Conservation (phyloP, 2,329 filamentous ascomycete species). For the Bretziella fagacearum region DNA sequence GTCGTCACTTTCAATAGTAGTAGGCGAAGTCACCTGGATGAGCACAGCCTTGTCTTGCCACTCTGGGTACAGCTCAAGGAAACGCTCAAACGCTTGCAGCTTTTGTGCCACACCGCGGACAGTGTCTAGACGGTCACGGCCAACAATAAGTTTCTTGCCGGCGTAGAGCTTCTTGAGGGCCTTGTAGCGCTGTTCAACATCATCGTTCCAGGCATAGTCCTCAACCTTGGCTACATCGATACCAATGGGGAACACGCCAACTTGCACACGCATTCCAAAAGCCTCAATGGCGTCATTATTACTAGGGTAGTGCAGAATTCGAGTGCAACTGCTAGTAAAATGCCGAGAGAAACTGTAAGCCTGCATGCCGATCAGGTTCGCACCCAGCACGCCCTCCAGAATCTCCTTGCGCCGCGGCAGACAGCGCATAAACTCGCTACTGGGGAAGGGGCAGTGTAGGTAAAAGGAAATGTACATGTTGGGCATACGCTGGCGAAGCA, state of each 20-base stretch:
- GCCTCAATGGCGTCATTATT: conserved; percentile 73
- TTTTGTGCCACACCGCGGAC: conserved; percentile 92
- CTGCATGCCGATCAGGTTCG: conserved; percentile 90
- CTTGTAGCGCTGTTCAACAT: conserved; percentile 53
- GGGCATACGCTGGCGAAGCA: conserved; percentile 70
- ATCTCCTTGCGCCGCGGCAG: conserved; percentile 78
- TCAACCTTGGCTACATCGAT: conserved; percentile 76
- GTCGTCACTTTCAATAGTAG: conserved; percentile 61
- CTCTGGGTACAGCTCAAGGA: conserved; percentile 77
- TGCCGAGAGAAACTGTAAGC: conserved; percentile 90
- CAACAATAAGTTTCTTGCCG: conserved; percentile 91
- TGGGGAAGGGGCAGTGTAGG: conserved; percentile 85
- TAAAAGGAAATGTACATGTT: conserved; percentile 93
- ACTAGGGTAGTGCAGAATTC: conserved; percentile 78
- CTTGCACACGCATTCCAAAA: conserved; percentile 73
- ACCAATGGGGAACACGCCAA: conserved; percentile 87
- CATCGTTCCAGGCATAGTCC: conserved; percentile 52
- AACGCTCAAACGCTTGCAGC: conserved; percentile 81
- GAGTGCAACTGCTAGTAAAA: conserved; percentile 84
- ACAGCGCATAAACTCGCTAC: conserved; percentile 86
- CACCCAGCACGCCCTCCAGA: conserved; percentile 71
- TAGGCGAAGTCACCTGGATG: conserved; percentile 87
- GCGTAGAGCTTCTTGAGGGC: conserved; percentile 60
- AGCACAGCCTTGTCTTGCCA: conserved; percentile 86
- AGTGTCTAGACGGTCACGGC: conserved; percentile 82